Percentiles rank a stretch among this genome's conserved stretches.
Evolutionary conservation across 495 filamentous ascomycete species (phyloP).

Genomic region (Bathelium albidoporum): DNA sequence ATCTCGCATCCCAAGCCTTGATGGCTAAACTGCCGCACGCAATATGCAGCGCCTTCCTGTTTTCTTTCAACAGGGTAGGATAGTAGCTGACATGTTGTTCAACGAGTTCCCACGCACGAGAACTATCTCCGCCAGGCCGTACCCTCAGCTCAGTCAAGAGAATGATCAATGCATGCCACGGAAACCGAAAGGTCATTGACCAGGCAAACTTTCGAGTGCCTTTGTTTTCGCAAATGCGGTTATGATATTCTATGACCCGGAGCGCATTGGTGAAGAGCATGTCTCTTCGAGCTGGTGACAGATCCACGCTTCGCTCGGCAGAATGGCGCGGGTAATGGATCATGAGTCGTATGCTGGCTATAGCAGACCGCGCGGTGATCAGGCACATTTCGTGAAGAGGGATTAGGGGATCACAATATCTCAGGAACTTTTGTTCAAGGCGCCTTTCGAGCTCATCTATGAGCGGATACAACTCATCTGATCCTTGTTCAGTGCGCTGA

Average conservation of each 20-base stretch:
- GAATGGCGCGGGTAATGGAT: constrained; percentile 10
- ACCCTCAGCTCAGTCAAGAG: constrained; percentile 12
- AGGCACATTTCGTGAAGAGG: constrained; percentile 14
- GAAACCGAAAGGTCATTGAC: constrained; percentile 16
- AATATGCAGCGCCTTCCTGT: constrained; percentile 10
- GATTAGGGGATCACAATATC: constrained; percentile 14
- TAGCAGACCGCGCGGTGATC: constrained; percentile 4
- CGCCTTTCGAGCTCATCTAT: constrained; percentile 18
- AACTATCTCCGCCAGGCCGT: background rate
- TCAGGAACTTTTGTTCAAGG: constrained; percentile 16
- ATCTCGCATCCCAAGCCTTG: constrained; percentile 15
- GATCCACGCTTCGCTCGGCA: background rate
- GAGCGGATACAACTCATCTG: constrained; percentile 13
- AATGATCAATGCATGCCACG: constrained; percentile 18
- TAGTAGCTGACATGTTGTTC: background rate
- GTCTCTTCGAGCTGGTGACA: background rate
- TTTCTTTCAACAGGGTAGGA: background rate
- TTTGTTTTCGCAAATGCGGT: constrained; percentile 8
- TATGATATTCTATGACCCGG: constrained; percentile 14
- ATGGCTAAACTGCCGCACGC: constrained; percentile 14
- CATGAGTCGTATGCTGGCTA: constrained; percentile 7
- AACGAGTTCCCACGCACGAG: background rate
- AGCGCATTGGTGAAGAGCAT: constrained; percentile 8
- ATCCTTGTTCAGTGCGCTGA: constrained; percentile 7
- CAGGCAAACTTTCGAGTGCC: constrained; percentile 10